Base-by-base conservation (phyloP, 768 basidiomycete genomes). In the Guyanaporus albipodus region DNA sequence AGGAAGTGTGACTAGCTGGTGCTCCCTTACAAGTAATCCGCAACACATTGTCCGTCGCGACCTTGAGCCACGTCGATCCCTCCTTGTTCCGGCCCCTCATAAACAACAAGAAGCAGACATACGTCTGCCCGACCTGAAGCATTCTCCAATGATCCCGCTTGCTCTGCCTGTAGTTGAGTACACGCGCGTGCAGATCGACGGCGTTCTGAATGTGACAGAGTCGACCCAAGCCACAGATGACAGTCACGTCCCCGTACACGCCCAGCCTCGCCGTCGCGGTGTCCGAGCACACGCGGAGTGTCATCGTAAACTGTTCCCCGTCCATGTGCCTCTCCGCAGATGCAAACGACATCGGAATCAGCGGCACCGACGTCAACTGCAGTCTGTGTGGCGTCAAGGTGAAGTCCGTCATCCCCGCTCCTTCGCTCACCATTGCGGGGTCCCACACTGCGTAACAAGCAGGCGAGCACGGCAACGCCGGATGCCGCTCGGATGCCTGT, bases 401-500 rank as follows among this genome's bases (percentile, higher is more conserved):
- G 38, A 62, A 63, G 3, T 23, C 31, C 23, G 21, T 43, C 49
- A 52, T 57, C 33, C 56, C 58, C 19, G 41, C 21, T 1, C 41
- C 52, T 10, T 24, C 48, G 9, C 11, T 11, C 21, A 35, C 9
- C 43, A 60, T 38, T 26, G 38, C 36, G 14, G 42, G 17, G 22
- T 59, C 60, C 52, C 55, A 60, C 24, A 4, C 40, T 1, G 54
- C 44, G 32, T 66, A 66, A 33, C 62, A 63, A 8, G 42, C 44
- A 0, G 63, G 61, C 4, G 52, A 53, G 22, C 12, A 41, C 1
- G 62, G 62, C 9, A 63, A 24, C 2, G 48, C 54, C 2, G 61
- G 39, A 21, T 63, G 48, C 4, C 28, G 40, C 19, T 42, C 23
- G 0, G 64, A 63, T 1, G 56, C 48, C 17, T 52, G 33, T 12